Evolutionary conservation across 805 yeast genomes (phyloP), one percentile per base, ranked within the genome.

Genomic region (Teunomyces tritomae): DNA sequence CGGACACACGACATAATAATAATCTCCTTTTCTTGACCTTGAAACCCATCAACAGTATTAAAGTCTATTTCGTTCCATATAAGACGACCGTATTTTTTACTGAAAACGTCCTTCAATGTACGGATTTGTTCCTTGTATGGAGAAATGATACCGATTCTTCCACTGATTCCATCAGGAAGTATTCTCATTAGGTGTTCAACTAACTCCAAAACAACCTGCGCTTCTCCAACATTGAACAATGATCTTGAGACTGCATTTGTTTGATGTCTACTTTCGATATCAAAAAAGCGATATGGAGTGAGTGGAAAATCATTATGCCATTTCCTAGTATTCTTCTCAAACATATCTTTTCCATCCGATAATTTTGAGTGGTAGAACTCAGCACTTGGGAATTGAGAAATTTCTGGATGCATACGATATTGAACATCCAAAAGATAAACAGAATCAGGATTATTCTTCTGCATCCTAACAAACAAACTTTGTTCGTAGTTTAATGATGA

Each of bases 31-130:
- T 94, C 99, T 66, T 94, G 98, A 47, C 73, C 97, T 71, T 90
- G 99, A 63, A 91, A 94, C 1, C 98, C 99, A 76, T 94, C 99
- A 50, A 94, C 90, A 0, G 99, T 89, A 61, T 91, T 90, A 68
- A 94, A 90, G 61, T 88, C 96, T 43, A 95, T 82, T 45, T 80
- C 84, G 28, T 79, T 75, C 14, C 77, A 63, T 29, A 92, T 85
- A 3, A 70, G 59, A 2, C 70, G 70, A 8, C 98, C 98, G 58
- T 78, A 86, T 46, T 71, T 70, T 11, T 71, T 70, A 5, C 69
- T 63, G 58, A 94, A 92, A 1, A 74, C 64, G 14, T 76, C 73
- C 53, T 79, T 79, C 48, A 94, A 60, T 1, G 76, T 69, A 30
- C 74, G 58, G 35, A 89, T 81, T 62, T 94, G 99, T 55, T 89